phyloP scores from a whole-genome alignment of 2,329 filamentous ascomycete species.

The Colletotrichum sp. region DNA sequence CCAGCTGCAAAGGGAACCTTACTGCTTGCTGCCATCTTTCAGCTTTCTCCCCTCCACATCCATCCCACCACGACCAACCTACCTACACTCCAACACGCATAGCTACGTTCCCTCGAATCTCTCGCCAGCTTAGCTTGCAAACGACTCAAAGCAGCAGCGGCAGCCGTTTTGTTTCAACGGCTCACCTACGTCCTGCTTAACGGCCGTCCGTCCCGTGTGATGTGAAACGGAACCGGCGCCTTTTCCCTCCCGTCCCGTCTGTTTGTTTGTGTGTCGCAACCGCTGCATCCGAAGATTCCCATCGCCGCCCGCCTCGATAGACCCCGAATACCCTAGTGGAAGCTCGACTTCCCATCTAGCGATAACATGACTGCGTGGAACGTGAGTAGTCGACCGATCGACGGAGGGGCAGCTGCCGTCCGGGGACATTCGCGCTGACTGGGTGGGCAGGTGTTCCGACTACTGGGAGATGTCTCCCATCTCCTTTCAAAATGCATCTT shows the following conservation, averaged over 20 bases:
- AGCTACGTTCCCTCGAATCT: not conserved
- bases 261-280: conserved; percentile 14
- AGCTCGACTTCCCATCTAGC: conserved; percentile 13
- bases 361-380: conserved; percentile 46
- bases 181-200: not conserved
- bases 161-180: not conserved
- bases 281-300: not conserved
- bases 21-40: not conserved
- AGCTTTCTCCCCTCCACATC: not conserved
- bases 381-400: conserved; percentile 30
- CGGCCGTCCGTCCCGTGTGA: conserved; percentile 15
- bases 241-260: not conserved
- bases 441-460: conserved; percentile 65
- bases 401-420: not conserved
- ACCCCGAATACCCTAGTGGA: not conserved
- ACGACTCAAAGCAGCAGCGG: not conserved
- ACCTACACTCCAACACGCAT: not conserved
- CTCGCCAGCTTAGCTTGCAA: not conserved
- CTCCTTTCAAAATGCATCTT: conserved; percentile 87
- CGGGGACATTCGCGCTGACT: conserved; percentile 7
- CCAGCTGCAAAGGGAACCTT: not conserved
- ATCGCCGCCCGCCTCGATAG: not conserved
- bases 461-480: conserved; percentile 85
- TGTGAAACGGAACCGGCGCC: conserved; percentile 19
- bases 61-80: not conserved